Conservation (phyloP, 2,329 filamentous ascomycete species). For the Parastagonospora avenae region DNA sequence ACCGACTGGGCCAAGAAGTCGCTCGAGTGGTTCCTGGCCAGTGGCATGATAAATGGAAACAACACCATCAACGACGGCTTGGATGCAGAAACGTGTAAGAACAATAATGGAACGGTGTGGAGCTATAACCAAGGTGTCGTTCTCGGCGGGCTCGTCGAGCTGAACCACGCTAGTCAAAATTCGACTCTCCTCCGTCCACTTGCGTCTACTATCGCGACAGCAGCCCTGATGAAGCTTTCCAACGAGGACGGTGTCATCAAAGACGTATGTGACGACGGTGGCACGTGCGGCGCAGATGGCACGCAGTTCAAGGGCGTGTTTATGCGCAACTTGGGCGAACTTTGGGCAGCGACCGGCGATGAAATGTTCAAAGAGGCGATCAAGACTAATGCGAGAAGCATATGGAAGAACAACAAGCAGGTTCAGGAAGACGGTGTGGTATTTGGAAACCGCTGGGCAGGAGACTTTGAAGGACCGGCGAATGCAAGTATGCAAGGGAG, state of each 20-base stretch:
- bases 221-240: constrained; percentile 43
- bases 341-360: constrained; percentile 60
- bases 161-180: constrained; percentile 50
- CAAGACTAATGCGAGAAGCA: constrained; percentile 65
- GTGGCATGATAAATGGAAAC: constrained; percentile 54
- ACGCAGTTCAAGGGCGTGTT: constrained; percentile 77
- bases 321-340: constrained; percentile 64
- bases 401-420: constrained; percentile 66
- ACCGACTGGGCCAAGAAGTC: constrained; percentile 53
- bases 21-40: constrained; percentile 58
- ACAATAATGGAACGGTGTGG: constrained; percentile 56
- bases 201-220: constrained; percentile 47
- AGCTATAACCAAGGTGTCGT: constrained; percentile 68
- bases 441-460: constrained; percentile 69
- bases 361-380: constrained; percentile 61
- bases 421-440: constrained; percentile 51
- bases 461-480: constrained; percentile 58
- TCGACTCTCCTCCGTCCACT: constrained; percentile 38
- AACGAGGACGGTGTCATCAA: constrained; percentile 48
- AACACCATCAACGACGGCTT: constrained; percentile 62
- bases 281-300: constrained; percentile 48
- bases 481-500: constrained; percentile 67
- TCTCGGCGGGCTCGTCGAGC: constrained; percentile 62
- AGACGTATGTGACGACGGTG: constrained; percentile 44
- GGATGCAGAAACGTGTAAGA: constrained; percentile 53